Evolutionary conservation across 163 green algal species (phyloP).

Genomic region (Scenedesmus sp.): DNA sequence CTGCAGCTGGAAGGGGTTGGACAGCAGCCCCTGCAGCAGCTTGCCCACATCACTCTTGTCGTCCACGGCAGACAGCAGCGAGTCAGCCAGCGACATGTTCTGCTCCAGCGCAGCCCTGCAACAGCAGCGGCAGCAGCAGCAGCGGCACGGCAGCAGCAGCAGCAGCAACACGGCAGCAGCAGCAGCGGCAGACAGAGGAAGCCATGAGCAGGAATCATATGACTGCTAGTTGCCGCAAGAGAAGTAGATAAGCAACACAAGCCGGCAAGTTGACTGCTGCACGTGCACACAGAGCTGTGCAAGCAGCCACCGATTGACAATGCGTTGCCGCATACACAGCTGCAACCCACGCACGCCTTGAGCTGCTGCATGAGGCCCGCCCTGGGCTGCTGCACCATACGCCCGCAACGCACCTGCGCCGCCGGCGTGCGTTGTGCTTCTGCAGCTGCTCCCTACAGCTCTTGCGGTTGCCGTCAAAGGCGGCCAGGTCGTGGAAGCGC

Average conservation of each 20-base stretch:
- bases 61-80: slow-evolving; percentile 42
- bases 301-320: background rate
- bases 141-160: background rate
- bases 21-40: slow-evolving; percentile 64
- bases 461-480: slow-evolving; percentile 78
- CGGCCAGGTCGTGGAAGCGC: slow-evolving; percentile 77
- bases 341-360: no score
- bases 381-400: background rate
- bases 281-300: background rate
- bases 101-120: slow-evolving; percentile 44
- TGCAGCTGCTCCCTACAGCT: slow-evolving; percentile 80
- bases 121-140: slow-evolving; percentile 29
- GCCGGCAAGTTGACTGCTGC: background rate
- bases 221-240: background rate
- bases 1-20: slow-evolving; percentile 68
- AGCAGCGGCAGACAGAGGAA: background rate
- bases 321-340: background rate
- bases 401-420: slow-evolving; percentile 45
- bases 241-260: background rate
- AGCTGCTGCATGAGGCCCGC: background rate
- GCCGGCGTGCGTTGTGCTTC: slow-evolving; percentile 82
- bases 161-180: background rate
- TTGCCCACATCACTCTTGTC: slow-evolving; percentile 56
- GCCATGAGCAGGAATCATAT: background rate
- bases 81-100: slow-evolving; percentile 41